Conservation (phyloP, 1,284 basidiomycete genomes). For the Trametes versicolor region DNA sequence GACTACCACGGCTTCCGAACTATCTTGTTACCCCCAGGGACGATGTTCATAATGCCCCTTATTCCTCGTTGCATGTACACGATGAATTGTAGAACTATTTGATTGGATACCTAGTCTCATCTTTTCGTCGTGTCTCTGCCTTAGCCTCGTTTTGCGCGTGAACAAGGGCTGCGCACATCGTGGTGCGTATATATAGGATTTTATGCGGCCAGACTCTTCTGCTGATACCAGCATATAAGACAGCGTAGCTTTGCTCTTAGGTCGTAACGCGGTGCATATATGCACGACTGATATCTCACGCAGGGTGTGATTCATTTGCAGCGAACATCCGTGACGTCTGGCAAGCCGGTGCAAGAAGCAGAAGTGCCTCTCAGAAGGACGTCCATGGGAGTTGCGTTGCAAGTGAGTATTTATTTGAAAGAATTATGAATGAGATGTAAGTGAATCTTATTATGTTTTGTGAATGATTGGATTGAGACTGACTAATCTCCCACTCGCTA, state of each 20-base stretch:
- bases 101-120: background rate
- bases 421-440: background rate
- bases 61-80: conserved; percentile 9
- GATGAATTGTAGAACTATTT: conserved; percentile 13
- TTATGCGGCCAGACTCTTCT: background rate
- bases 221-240: background rate
- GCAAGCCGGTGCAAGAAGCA: too few species aligned
- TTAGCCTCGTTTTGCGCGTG: background rate
- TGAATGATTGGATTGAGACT: background rate
- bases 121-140: background rate
- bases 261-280: too few species aligned
- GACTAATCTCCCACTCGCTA: background rate
- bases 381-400: too few species aligned
- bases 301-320: too few species aligned
- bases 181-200: background rate
- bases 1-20: background rate
- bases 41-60: background rate
- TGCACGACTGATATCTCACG: too few species aligned
- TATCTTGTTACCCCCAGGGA: background rate
- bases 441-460: background rate
- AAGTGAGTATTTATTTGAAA: too few species aligned
- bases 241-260: too few species aligned
- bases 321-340: too few species aligned
- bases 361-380: too few species aligned
- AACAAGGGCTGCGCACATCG: background rate